A percentile compares a stretch with the other conserved stretches of the same genome.
Conservation (phyloP, 2,329 filamentous ascomycete genomes). For the Claviceps sp. region DNA sequence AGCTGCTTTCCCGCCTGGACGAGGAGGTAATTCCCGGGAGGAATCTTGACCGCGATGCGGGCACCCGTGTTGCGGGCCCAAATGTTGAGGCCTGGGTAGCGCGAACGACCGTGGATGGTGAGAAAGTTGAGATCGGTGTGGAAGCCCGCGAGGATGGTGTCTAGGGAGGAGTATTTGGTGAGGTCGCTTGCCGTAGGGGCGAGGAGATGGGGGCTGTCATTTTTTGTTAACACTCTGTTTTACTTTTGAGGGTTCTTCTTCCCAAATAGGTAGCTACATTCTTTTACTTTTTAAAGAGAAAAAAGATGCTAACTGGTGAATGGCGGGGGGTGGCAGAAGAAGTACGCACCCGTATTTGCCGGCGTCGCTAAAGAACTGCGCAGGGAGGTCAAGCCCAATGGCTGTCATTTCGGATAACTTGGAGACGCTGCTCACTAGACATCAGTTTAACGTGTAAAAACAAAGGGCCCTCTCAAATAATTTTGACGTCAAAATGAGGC, state of each 20-base stretch:
- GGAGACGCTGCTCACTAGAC: slow-evolving; percentile 29
- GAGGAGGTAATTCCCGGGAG: slow-evolving; percentile 41
- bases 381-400: slow-evolving; percentile 39
- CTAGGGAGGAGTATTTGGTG: slow-evolving; percentile 33
- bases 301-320: no score
- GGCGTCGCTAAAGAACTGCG: slow-evolving; percentile 39
- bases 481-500: not conserved
- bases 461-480: not conserved
- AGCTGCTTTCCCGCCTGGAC: slow-evolving; percentile 52
- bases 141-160: slow-evolving; percentile 50
- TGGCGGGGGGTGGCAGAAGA: no score
- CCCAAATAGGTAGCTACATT: no score
- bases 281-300: no score
- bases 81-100: slow-evolving; percentile 48
- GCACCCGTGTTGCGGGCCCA: slow-evolving; percentile 50
- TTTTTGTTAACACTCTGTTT: no score
- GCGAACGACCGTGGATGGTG: slow-evolving; percentile 49
- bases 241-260: not conserved
- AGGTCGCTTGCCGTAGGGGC: slow-evolving; percentile 48
- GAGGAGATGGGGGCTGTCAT: slow-evolving; percentile 41
- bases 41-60: slow-evolving; percentile 45
- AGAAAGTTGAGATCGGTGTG: slow-evolving; percentile 53
- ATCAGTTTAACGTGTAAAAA: not conserved
- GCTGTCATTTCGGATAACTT: slow-evolving; percentile 47
- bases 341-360: slow-evolving; percentile 37